Percentiles rank a stretch among this genome's conserved stretches.
Evolutionary conservation across 805 yeast genomes (phyloP).

Genomic region (Saccharomycopsis sp.): DNA sequence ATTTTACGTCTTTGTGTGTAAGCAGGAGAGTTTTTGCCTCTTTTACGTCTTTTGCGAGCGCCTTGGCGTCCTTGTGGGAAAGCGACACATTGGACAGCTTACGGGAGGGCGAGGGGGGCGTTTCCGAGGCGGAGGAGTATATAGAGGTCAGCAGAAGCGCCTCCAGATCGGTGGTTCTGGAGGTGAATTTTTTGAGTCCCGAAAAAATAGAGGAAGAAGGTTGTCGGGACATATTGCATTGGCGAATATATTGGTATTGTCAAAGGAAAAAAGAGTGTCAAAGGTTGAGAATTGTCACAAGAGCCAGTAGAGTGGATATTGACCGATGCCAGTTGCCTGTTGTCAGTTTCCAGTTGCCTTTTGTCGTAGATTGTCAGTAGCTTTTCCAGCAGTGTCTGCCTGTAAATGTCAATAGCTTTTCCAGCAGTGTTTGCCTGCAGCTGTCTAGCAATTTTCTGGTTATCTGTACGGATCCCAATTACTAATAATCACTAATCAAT

Average conservation of each 20-base stretch:
- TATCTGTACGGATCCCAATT: too few species aligned
- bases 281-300: too few species aligned
- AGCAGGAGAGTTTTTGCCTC: slow-evolving; percentile 4
- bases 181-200: slow-evolving; percentile 19
- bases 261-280: too few species aligned
- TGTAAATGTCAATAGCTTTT: too few species aligned
- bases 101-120: slow-evolving; percentile 9
- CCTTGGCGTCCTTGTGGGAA: slow-evolving; percentile 19
- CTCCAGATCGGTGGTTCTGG: slow-evolving; percentile 13
- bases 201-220: slow-evolving; percentile 17
- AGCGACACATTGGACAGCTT: slow-evolving; percentile 5
- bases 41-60: slow-evolving; percentile 20
- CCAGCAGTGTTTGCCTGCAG: too few species aligned
- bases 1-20: slow-evolving; percentile 19
- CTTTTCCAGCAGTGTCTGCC: too few species aligned
- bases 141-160: slow-evolving; percentile 8
- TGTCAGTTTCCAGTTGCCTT: too few species aligned
- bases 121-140: neutral
- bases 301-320: too few species aligned
- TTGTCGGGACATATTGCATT: slow-evolving; percentile 3
- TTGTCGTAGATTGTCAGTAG: too few species aligned
- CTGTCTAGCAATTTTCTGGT: too few species aligned
- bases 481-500: too few species aligned
- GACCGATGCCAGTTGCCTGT: too few species aligned
- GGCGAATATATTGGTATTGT: neutral